A percentile compares a stretch with the other conserved stretches of the same genome.
Evolutionary conservation across 805 yeast species (phyloP).

Genomic region (Scheffersomyces coipomensis): DNA sequence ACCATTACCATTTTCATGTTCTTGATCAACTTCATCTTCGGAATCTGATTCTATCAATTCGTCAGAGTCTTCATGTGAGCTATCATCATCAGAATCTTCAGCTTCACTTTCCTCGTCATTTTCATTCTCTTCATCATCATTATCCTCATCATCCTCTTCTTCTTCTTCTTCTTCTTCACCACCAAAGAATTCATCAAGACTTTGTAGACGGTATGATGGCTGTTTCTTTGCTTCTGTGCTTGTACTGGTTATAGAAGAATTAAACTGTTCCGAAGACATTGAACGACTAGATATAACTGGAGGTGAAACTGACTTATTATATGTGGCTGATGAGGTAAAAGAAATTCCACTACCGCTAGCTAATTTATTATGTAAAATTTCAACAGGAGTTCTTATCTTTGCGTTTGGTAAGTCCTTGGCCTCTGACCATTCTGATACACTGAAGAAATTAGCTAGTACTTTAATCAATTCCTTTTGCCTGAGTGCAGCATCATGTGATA

Average conservation of each 20-base stretch:
- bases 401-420: slow-evolving; percentile 25
- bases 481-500: slow-evolving; percentile 13
- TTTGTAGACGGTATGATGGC: slow-evolving; percentile 60
- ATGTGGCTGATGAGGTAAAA: slow-evolving; percentile 13
- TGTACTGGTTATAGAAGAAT: too few relatives aligned
- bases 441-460: slow-evolving; percentile 16
- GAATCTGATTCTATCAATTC: slow-evolving; percentile 7
- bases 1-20: too few relatives aligned
- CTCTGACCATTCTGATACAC: slow-evolving; percentile 47
- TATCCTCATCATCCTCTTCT: slow-evolving; percentile 9
- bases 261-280: slow-evolving; percentile 19
- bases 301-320: slow-evolving; percentile 17
- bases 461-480: slow-evolving; percentile 10
- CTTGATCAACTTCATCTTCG: slow-evolving; percentile 6
- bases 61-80: slow-evolving; percentile 10
- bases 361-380: slow-evolving; percentile 14
- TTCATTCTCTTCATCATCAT: slow-evolving; percentile 8
- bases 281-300: slow-evolving; percentile 18
- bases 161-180: slow-evolving; percentile 17
- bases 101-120: slow-evolving; percentile 8
- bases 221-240: too few relatives aligned
- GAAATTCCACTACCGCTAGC: slow-evolving; percentile 12
- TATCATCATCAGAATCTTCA: slow-evolving; percentile 11
- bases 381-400: slow-evolving; percentile 27
- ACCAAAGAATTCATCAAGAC: slow-evolving; percentile 82